Base-by-base conservation (phyloP, 139 green algal species). In the Astrephomene gubernaculifera region DNA sequence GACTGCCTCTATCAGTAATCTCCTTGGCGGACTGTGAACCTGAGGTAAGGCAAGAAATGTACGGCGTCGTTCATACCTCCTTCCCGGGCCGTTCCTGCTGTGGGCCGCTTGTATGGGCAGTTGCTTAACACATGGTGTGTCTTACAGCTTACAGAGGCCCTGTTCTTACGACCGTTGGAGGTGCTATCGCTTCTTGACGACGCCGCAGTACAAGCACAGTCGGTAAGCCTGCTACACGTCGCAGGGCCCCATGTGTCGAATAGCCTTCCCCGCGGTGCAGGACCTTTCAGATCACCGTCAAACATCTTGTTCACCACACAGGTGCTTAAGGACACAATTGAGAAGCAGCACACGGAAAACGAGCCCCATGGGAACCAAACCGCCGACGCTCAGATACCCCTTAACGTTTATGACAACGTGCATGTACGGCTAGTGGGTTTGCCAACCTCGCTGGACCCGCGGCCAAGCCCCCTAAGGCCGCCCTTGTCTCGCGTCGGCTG, bases 341-440 rank as follows among this genome's bases (percentile, higher is more conserved):
- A 75, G 24, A 52, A 39, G 36, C 68, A 33, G 2, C 5, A 54
- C 41, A 22, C 8, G 9, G 68, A 75, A 6, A 24, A 7, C 4
- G n/a, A 39, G 2, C 68, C 12, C 19, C 38, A 54, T 1, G 65
- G 21, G 2, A 4, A 31, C 12, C 35, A 72, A 31, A 44, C 35
- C 68, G 27, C 35, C 38, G 65, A 39, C 9, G 27, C 43, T 12
- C 27, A 5, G 44, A 43, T 36, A 10, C 25, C 31, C n/a, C 41
- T 80, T 6, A 67, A 78, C 27, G 49, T 90, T 36, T 94, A 95
- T 81, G 61, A 87, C 21, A 70, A 86, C 14, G 89, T 93, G 39
- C 92, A 95, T 44, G 70, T 91, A 0, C 88, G 94, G 1, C 64
- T 95, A 57, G 72, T 90, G 33, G 90, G 82, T 44, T 79, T 94